Evolutionary conservation across 2,329 filamentous ascomycete genomes (phyloP).

Genomic region (Zymoseptoria pseudotritici): DNA sequence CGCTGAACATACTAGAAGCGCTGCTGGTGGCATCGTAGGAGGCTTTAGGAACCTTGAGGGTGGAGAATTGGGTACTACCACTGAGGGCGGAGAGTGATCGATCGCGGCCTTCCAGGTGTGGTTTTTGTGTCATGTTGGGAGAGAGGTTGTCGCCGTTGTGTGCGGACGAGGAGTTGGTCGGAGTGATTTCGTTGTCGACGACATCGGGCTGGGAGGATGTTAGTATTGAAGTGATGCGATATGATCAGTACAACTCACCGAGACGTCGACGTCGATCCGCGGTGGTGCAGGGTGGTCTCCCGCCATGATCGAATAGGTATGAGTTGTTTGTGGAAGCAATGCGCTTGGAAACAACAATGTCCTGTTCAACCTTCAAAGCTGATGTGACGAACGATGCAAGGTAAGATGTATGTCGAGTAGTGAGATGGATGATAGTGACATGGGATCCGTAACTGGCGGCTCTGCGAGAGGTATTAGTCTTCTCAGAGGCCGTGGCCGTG

Average conservation of each 20-base stretch:
- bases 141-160: constrained; percentile 6
- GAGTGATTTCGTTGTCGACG: constrained; percentile 10
- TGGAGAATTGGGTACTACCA: constrained; percentile 15
- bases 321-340: neutral
- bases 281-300: constrained; percentile 10
- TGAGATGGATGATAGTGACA: neutral
- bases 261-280: constrained; percentile 15
- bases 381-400: neutral
- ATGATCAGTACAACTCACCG: neutral
- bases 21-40: constrained; percentile 14
- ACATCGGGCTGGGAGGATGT: constrained; percentile 3
- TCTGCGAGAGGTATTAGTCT: neutral
- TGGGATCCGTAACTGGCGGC: neutral
- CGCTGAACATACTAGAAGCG: constrained; percentile 14
- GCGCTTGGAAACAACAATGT: neutral
- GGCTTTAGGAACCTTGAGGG: constrained; percentile 13
- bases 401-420: neutral
- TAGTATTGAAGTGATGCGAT: neutral
- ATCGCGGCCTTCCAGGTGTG: constrained; percentile 11
- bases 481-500: neutral
- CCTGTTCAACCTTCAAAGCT: neutral
- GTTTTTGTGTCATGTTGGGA: constrained; percentile 12
- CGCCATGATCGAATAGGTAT: constrained; percentile 9
- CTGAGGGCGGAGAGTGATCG: constrained; percentile 16
- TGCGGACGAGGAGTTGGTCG: constrained; percentile 7